phyloP scores from a whole-genome alignment of 495 filamentous ascomycete genomes.

The Parachaetomium inaequale region DNA sequence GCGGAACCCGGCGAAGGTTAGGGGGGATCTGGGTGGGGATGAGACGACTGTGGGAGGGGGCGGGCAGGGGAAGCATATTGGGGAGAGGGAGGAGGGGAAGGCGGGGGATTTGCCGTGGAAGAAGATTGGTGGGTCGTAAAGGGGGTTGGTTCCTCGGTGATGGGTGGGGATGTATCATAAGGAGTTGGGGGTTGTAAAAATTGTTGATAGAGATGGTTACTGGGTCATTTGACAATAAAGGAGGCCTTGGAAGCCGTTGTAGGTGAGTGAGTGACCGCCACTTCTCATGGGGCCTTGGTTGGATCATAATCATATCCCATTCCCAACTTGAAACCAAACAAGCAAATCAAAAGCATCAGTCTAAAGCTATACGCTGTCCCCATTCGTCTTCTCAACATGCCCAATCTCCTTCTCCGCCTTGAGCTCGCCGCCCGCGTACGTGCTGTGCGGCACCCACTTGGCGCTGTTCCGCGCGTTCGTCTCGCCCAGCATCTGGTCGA shows the following conservation, averaged over 20 bases:
- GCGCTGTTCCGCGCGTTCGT: slow-evolving; percentile 61
- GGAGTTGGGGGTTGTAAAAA: no score
- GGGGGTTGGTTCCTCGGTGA: neutral
- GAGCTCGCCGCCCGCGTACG: slow-evolving; percentile 50
- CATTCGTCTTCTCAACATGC: slow-evolving; percentile 21
- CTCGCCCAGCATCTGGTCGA: slow-evolving; percentile 85
- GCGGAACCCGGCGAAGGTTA: slow-evolving; percentile 16
- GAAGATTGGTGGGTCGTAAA: neutral
- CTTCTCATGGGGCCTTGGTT: no score
- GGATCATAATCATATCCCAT: no score
- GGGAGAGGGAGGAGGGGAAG: neutral
- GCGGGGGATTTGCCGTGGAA: slow-evolving; percentile 1
- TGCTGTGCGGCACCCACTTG: slow-evolving; percentile 67
- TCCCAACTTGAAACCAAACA: no score
- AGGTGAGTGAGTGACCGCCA: no score
- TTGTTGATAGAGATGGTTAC: no score
- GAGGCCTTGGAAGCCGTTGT: no score
- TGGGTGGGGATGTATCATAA: no score
- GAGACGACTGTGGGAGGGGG: neutral
- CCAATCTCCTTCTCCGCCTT: slow-evolving; percentile 26
- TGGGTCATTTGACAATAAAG: no score
- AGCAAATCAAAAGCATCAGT: neutral
- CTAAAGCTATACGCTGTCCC: neutral
- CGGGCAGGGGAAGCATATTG: slow-evolving; percentile 5
- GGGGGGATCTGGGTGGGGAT: neutral